Conservation (phyloP, 805 yeast genomes). For the Candida nemodendra region DNA sequence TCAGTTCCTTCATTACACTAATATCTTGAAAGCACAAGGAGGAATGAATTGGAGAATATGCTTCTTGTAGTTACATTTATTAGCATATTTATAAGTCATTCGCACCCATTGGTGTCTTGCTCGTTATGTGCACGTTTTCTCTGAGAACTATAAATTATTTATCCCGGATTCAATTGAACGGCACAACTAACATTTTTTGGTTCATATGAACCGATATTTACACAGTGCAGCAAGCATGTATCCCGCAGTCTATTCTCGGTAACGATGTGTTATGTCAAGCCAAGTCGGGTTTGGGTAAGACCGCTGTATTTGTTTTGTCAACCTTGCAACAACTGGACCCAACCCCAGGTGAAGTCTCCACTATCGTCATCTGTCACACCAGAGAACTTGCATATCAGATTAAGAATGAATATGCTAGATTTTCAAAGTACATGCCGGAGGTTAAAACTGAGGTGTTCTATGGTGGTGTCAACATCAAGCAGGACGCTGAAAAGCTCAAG, state of each 20-base stretch:
- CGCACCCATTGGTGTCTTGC: too few relatives aligned
- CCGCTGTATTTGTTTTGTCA: constrained; percentile 95
- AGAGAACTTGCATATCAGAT: constrained; percentile 99
- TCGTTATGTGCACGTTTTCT: too few relatives aligned
- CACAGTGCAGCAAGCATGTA: constrained; percentile 93
- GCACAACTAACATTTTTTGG: too few relatives aligned
- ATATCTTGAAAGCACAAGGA: too few relatives aligned
- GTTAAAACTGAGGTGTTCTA: constrained; percentile 95
- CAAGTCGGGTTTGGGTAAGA: constrained; percentile 98
- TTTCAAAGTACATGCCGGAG: constrained; percentile 98
- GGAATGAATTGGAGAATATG: too few relatives aligned
- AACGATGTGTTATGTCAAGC: constrained; percentile 98
- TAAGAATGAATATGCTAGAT: constrained; percentile 94
- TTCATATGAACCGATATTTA: too few relatives aligned
- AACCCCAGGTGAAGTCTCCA: constrained; percentile 93
- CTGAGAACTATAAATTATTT: too few relatives aligned
- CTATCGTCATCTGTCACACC: constrained; percentile 94
- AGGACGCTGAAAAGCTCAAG: constrained; percentile 84
- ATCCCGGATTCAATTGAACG: too few relatives aligned
- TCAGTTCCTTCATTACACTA: too few relatives aligned
- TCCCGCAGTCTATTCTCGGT: constrained; percentile 96
- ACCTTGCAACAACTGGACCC: constrained; percentile 97
- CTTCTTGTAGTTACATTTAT: too few relatives aligned
- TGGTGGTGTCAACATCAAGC: constrained; percentile 87
- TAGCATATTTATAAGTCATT: too few relatives aligned